A percentile compares a stretch with the other conserved stretches of the same genome.
phyloP scores from a whole-genome alignment of 345 rosid genomes.

The Hibiscus mutabilis region DNA sequence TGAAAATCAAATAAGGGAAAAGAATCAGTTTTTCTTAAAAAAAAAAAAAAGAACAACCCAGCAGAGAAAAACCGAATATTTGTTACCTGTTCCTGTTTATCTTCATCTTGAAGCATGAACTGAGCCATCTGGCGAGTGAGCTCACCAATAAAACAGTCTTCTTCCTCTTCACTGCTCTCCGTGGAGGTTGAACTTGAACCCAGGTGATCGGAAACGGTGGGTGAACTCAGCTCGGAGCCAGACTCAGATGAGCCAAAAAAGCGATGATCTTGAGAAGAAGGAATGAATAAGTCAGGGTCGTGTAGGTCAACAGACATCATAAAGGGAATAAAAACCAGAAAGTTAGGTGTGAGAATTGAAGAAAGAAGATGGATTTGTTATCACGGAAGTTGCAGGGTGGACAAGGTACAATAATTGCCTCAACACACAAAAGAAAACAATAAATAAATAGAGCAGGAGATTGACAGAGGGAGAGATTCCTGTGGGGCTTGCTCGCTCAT shows the following conservation, averaged over 20 bases:
- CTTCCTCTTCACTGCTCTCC: conserved; percentile 29
- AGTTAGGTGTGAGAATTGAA: not conserved
- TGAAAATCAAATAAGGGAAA: not conserved
- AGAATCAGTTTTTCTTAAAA: not conserved
- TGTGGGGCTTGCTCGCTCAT: not conserved
- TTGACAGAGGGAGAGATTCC: not conserved
- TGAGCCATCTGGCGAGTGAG: conserved; percentile 81
- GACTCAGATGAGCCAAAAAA: conserved; percentile 22
- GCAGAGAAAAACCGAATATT: not conserved
- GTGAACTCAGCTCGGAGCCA: conserved; percentile 20
- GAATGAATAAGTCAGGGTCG: conserved; percentile 21
- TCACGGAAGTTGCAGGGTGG: conserved; percentile 6
- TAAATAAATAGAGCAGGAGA: not conserved
- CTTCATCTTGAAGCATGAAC: conserved; percentile 54
- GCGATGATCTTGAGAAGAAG: conserved; percentile 6
- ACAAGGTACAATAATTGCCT: conserved; percentile 10
- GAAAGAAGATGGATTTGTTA: conserved; percentile 14
- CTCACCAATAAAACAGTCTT: conserved; percentile 54
- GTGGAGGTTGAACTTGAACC: conserved; percentile 23
- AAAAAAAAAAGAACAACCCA: not conserved
- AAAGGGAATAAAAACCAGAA: conserved; percentile 1
- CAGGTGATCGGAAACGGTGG: conserved; percentile 17
- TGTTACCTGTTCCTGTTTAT: conserved; percentile 20
- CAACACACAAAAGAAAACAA: not conserved
- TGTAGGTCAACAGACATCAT: conserved; percentile 46